phyloP scores from a whole-genome alignment of 345 rosid species.

The Nephelium lappaceum region DNA sequence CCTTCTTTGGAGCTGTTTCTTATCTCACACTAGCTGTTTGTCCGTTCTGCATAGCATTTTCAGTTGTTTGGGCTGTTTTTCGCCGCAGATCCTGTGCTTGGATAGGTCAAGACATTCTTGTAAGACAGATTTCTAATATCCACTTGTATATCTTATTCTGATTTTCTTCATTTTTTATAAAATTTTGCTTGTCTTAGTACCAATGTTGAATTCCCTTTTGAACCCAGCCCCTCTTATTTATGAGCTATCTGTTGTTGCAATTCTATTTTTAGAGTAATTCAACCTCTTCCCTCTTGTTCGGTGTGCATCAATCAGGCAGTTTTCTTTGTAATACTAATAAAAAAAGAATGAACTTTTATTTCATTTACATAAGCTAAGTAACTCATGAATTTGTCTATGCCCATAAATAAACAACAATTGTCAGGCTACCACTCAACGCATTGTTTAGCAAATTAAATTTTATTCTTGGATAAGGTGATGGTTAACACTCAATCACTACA shows the following conservation, averaged over 20 bases:
- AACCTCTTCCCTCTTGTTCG: not conserved
- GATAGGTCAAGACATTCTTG: slow-evolving; percentile 99
- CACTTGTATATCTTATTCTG: slow-evolving; percentile 6
- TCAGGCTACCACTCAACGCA: not conserved
- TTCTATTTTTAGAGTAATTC: not conserved
- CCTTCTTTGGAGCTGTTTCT: slow-evolving; percentile 85
- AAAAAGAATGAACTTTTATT: not conserved
- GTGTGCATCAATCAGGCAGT: slow-evolving; percentile 5
- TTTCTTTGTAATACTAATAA: not conserved
- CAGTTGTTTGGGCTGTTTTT: slow-evolving; percentile 84
- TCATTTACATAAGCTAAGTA: not conserved
- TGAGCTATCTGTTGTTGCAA: not conserved
- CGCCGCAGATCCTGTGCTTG: slow-evolving; percentile 76
- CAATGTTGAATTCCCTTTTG: not conserved
- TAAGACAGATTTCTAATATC: slow-evolving; percentile 41
- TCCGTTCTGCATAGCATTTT: slow-evolving; percentile 92
- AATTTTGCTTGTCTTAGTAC: not conserved
- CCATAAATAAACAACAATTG: not conserved
- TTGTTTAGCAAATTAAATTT: not conserved
- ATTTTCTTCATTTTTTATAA: not conserved
- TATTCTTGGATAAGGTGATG: not conserved
- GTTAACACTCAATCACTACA: not conserved
- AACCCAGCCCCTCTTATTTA: not conserved
- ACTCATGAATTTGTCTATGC: not conserved
- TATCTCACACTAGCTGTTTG: slow-evolving; percentile 82